Evolutionary conservation across 345 rosid genomes (phyloP).

Genomic region (Arabidopsis thaliana): TAIR10.1 NC_003074.8:6617501-6618000

Average conservation of each 20-base stretch:
- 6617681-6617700: neutral
- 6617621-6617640: slow-evolving; percentile 50
- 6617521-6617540: neutral
- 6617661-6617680: slow-evolving; percentile 3
- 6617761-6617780: slow-evolving; percentile 39
- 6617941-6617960: slow-evolving; percentile 30
- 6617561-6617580: slow-evolving; percentile 2
- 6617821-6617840: slow-evolving; percentile 28
- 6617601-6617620: slow-evolving; percentile 43
- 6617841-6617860: slow-evolving; percentile 44
- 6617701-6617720: slow-evolving; percentile 41
- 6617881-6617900: slow-evolving; percentile 32
- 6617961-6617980: slow-evolving; percentile 29
- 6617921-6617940: slow-evolving; percentile 30
- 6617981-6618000: slow-evolving; percentile 22
- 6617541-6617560: slow-evolving; percentile 15
- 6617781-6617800: slow-evolving; percentile 50
- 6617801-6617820: slow-evolving; percentile 42
- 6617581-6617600: slow-evolving; percentile 48
- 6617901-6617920: slow-evolving; percentile 35
- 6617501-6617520: slow-evolving; percentile 35
- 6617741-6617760: slow-evolving; percentile 21
- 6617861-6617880: slow-evolving; percentile 16
- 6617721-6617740: slow-evolving; percentile 35
- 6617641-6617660: slow-evolving; percentile 48